Evolutionary conservation across 2,329 filamentous ascomycete genomes (phyloP), one percentile per base, ranked within the genome.

Genomic region (Aspergillus sp.): DNA sequence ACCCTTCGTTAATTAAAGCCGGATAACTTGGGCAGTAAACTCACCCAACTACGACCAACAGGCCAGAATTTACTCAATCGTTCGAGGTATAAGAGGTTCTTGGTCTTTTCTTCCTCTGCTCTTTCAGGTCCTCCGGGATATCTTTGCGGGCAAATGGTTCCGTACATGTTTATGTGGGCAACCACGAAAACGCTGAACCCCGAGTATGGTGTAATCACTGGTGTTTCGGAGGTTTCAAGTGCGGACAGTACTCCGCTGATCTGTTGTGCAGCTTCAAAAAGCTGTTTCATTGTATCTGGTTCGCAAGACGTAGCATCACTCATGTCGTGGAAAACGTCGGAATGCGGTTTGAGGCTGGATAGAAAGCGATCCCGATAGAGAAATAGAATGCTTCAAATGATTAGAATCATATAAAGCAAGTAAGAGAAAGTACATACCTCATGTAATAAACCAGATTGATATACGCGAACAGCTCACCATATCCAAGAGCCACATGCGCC

Each of bases 151-250:
- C 51, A 57, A 7, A 66, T 58, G 6, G 63, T 64, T 2, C 63
- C 63, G 41, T 66, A 66, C 63, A 66, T 66, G 37, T 66, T 66
- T 36, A 66, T 63, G 34, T 66, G 63, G 3, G 61, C 63, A 7
- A 63, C 61, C 9, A 66, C 63, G 33, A 66, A 66, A 31, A 66
- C 54, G 27, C 63, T 66, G 46, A 66, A 66, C 5, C 63, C 63
- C 0, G 63, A 62, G 40, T 66, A 66, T 3, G 63, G 63, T 1
- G 63, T 65, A 40, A 66, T 64, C 1, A 66, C 58, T 0, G 62
- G 52, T 2, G 63, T 58, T 13, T 51, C 54, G 0, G 59, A 66
- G 33, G 55, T 50, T 19, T 65, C 59, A 2, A 66, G 42, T 1
- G 59, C 61, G 5, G 56, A 52, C 5, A 66, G 35, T 2, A 66